phyloP scores from a whole-genome alignment of 169 alveolate genomes.

The Cryptosporidium tyzzeri region DNA sequence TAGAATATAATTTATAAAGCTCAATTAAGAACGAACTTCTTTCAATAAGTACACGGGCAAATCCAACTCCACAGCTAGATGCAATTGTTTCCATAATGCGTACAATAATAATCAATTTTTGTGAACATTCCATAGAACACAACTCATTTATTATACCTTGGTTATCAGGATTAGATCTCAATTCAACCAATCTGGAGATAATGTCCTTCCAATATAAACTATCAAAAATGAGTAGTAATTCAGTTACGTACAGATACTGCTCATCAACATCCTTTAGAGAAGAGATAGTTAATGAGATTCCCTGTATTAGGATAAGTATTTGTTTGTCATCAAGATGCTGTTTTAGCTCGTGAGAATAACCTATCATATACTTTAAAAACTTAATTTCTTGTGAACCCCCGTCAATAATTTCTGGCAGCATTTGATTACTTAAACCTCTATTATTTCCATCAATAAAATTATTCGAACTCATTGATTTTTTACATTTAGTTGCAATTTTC shows the following conservation, averaged over 20 bases:
- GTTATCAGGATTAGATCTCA: constrained; percentile 23
- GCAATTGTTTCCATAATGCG: constrained; percentile 75
- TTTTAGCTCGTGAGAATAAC: constrained; percentile 55
- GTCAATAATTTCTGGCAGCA: constrained; percentile 19
- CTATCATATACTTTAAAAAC: constrained; percentile 65
- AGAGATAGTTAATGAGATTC: constrained; percentile 54
- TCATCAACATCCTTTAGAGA: constrained; percentile 62
- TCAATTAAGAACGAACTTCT: constrained; percentile 46
- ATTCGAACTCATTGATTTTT: constrained; percentile 83
- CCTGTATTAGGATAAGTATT: constrained; percentile 54
- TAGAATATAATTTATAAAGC: constrained; percentile 47
- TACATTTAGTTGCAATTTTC: constrained; percentile 93
- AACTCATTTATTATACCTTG: constrained; percentile 16
- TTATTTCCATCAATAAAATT: constrained; percentile 41
- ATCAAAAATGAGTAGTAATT: constrained; percentile 45
- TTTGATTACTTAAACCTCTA: background rate
- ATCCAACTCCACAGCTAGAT: constrained; percentile 69
- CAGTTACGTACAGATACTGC: constrained; percentile 54
- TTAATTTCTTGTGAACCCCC: constrained; percentile 5
- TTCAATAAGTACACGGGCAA: constrained; percentile 67
- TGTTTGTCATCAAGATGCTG: constrained; percentile 71
- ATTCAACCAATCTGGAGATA: constrained; percentile 1
- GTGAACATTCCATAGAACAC: constrained; percentile 68
- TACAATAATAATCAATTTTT: constrained; percentile 21
- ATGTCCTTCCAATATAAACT: constrained; percentile 62